Evolutionary conservation across 352 stramenopile genomes (phyloP).

Genomic region (Blastocystis sp.): DNA sequence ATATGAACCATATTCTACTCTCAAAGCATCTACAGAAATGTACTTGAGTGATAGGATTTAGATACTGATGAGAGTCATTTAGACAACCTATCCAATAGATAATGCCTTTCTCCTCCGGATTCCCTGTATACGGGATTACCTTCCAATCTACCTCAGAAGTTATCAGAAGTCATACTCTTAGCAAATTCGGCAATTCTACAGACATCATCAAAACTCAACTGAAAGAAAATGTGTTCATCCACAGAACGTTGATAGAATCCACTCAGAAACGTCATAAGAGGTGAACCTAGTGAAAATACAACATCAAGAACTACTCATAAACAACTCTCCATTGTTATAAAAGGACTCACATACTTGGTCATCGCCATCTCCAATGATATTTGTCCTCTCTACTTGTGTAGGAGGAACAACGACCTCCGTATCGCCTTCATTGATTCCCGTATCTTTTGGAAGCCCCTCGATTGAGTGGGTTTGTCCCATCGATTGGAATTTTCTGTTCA

Average conservation of each 20-base stretch:
- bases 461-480: constrained; percentile 3
- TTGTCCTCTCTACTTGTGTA: not conserved
- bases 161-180: not conserved
- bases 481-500: not conserved
- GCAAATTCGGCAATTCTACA: constrained; percentile 25
- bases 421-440: not conserved
- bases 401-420: not conserved
- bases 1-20: constrained; percentile 2
- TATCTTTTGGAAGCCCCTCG: constrained; percentile 1
- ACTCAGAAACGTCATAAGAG: not conserved
- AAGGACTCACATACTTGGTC: not conserved
- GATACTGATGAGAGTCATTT: constrained; percentile 9
- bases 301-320: not conserved
- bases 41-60: constrained; percentile 49
- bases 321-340: not conserved
- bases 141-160: constrained; percentile 32
- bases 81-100: constrained; percentile 53
- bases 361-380: not conserved
- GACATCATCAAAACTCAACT: not conserved
- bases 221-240: constrained; percentile 24
- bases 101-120: constrained; percentile 44
- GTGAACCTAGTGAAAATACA: not conserved
- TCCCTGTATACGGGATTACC: not conserved
- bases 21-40: not conserved
- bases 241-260: constrained; percentile 28